phyloP scores from a whole-genome alignment of 2,329 filamentous ascomycete genomes.

The Monilinia vaccinii-corymbosi region DNA sequence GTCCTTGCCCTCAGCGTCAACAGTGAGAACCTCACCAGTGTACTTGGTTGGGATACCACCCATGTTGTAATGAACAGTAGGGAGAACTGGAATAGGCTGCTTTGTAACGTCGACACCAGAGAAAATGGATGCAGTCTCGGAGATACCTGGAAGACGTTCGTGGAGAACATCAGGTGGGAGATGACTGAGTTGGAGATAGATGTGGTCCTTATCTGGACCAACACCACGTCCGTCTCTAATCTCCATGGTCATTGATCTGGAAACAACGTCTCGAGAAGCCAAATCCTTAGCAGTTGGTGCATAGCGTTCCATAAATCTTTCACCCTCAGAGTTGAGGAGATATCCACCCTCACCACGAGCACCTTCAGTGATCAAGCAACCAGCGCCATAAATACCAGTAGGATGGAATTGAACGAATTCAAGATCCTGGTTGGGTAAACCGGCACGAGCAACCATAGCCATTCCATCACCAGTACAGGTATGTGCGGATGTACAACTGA shows the following conservation, averaged over 20 bases:
- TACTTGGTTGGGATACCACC: slow-evolving; percentile 42
- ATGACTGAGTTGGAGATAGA: slow-evolving; percentile 39
- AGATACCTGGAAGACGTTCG: slow-evolving; percentile 39
- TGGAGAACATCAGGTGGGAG: slow-evolving; percentile 38
- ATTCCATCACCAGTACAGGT: slow-evolving; percentile 42
- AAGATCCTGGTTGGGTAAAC: slow-evolving; percentile 40
- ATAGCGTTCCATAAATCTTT: slow-evolving; percentile 43
- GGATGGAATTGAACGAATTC: slow-evolving; percentile 44
- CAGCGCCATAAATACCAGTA: slow-evolving; percentile 41
- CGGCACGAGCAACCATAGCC: slow-evolving; percentile 40
- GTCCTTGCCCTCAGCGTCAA: slow-evolving; percentile 33
- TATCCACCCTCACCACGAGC: slow-evolving; percentile 42
- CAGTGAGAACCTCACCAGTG: slow-evolving; percentile 37
- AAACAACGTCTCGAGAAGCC: slow-evolving; percentile 39
- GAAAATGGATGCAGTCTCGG: slow-evolving; percentile 42
- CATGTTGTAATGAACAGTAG: slow-evolving; percentile 44
- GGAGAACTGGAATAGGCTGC: slow-evolving; percentile 40
- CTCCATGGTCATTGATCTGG: slow-evolving; percentile 40
- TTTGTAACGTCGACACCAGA: slow-evolving; percentile 39
- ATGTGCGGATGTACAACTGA: slow-evolving; percentile 40
- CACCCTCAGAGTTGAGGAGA: slow-evolving; percentile 39
- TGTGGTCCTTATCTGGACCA: slow-evolving; percentile 38
- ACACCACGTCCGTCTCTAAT: slow-evolving; percentile 38
- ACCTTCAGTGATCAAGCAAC: slow-evolving; percentile 41
- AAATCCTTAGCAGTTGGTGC: slow-evolving; percentile 42